Percentiles rank a stretch among this genome's conserved stretches.
Conservation (phyloP, 2,329 filamentous ascomycete genomes). For the Penicillium sp. region DNA sequence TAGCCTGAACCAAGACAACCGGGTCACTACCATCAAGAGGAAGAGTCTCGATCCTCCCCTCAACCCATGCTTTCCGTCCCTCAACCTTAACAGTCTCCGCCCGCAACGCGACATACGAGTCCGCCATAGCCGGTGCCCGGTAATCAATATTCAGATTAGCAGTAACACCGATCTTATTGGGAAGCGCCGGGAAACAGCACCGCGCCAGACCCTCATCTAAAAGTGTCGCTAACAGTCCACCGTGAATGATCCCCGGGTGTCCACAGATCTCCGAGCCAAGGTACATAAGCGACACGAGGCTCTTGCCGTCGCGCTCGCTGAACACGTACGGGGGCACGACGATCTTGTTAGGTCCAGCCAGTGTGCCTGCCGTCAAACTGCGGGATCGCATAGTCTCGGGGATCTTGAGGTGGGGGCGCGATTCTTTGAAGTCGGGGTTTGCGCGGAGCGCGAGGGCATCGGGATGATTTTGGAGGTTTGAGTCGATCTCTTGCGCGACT, state of each 20-base stretch:
- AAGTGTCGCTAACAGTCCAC: conserved; percentile 86
- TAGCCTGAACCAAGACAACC: conserved; percentile 73
- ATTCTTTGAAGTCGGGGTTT: conserved; percentile 68
- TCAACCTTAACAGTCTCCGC: conserved; percentile 83
- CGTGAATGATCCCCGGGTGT: conserved; percentile 87
- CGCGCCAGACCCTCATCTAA: conserved; percentile 86
- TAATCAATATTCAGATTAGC: conserved; percentile 83
- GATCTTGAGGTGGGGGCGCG: conserved; percentile 84
- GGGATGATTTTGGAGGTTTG: conserved; percentile 72
- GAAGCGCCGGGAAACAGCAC: conserved; percentile 84
- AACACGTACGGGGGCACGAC: conserved; percentile 80
- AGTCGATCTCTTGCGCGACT: conserved; percentile 61
- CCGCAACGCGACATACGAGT: conserved; percentile 72
- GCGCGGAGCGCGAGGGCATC: conserved; percentile 67
- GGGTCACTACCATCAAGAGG: conserved; percentile 62
- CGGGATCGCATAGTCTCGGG: conserved; percentile 66
- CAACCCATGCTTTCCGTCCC: conserved; percentile 91
- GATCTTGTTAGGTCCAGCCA: conserved; percentile 73
- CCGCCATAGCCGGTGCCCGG: conserved; percentile 73
- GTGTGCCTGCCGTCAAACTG: conserved; percentile 78
- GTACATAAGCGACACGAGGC: conserved; percentile 70
- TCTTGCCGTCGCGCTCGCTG: conserved; percentile 67
- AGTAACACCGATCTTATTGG: conserved; percentile 77
- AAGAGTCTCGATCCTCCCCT: conserved; percentile 80
- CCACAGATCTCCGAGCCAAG: conserved; percentile 80